phyloP scores from a whole-genome alignment of 2,329 filamentous ascomycete species.

The Aspergillus sp. region DNA sequence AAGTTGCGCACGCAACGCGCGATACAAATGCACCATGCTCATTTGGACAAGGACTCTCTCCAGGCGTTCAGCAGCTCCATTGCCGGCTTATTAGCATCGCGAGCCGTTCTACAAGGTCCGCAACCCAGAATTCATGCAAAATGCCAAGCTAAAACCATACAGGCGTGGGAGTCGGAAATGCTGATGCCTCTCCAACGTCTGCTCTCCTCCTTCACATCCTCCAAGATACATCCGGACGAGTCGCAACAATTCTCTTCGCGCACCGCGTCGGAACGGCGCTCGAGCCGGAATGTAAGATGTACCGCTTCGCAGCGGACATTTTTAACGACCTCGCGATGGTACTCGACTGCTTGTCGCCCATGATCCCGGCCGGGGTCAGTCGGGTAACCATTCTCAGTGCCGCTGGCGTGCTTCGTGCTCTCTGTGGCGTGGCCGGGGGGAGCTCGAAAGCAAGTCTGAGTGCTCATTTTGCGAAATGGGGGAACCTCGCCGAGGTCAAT shows the following conservation, averaged over 20 bases:
- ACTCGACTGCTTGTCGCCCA: conserved; percentile 78
- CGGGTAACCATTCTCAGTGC: conserved; percentile 60
- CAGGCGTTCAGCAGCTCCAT: conserved; percentile 46
- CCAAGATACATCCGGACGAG: conserved; percentile 75
- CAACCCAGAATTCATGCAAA: not conserved
- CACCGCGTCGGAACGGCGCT: conserved; percentile 77
- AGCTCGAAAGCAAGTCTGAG: conserved; percentile 88
- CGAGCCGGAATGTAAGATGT: conserved; percentile 88
- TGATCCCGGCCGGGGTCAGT: conserved; percentile 58
- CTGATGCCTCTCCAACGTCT: conserved; percentile 72
- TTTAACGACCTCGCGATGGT: conserved; percentile 87
- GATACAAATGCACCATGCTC: not conserved
- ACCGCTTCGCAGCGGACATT: conserved; percentile 80
- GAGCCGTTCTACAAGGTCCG: conserved; percentile 74
- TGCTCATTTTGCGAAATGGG: conserved; percentile 83
- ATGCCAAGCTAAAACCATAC: not conserved
- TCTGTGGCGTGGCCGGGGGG: conserved; percentile 88
- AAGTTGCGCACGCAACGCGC: conserved; percentile 25
- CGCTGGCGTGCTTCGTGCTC: conserved; percentile 61
- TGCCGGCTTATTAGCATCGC: conserved; percentile 66
- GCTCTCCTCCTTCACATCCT: conserved; percentile 80
- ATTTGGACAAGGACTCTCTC: conserved; percentile 35
- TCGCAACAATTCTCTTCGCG: conserved; percentile 85
- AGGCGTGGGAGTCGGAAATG: conserved; percentile 82
- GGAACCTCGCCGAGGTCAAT: conserved; percentile 90